Conservation (phyloP, 768 basidiomycete species). For the Krasilnikovozyma curviuscula region DNA sequence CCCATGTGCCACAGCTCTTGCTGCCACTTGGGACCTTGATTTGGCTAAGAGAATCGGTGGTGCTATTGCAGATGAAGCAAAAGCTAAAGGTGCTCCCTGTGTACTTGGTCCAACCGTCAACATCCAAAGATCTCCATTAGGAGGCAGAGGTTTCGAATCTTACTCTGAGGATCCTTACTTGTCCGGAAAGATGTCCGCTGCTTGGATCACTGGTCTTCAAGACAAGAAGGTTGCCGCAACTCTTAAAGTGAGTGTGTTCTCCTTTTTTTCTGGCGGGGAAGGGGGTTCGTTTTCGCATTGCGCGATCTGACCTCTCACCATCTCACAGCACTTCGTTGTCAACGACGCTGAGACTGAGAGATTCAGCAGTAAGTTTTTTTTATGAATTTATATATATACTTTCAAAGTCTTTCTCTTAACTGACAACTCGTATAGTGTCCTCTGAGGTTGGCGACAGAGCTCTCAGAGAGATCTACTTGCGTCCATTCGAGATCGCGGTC, state of each 20-base stretch:
- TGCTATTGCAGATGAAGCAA: conserved; percentile 37
- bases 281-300: too few relatives aligned
- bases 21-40: conserved; percentile 38
- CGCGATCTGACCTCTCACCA: too few relatives aligned
- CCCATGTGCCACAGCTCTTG: conserved; percentile 39
- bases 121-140: conserved; percentile 41
- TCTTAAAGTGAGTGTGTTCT: too few relatives aligned
- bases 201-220: conserved; percentile 62
- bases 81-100: conserved; percentile 31
- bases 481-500: conserved; percentile 36
- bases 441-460: conserved; percentile 33
- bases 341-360: background rate
- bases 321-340: conserved; percentile 22
- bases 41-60: conserved; percentile 34
- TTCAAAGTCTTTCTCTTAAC: conserved; percentile 31
- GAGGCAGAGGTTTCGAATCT: conserved; percentile 28
- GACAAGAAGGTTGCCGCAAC: conserved; percentile 51
- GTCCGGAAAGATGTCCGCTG: conserved; percentile 47
- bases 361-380: conserved; percentile 37
- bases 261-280: too few relatives aligned
- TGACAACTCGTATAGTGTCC: background rate
- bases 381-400: conserved; percentile 64
- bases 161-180: conserved; percentile 46
- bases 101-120: conserved; percentile 66
- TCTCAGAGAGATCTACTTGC: conserved; percentile 39